These are phyloP conservation scores for Cystobasidium pallidum DNA, from an alignment of 1,284 basidiomycete genomes.

Conservation along the genomic window DNA sequence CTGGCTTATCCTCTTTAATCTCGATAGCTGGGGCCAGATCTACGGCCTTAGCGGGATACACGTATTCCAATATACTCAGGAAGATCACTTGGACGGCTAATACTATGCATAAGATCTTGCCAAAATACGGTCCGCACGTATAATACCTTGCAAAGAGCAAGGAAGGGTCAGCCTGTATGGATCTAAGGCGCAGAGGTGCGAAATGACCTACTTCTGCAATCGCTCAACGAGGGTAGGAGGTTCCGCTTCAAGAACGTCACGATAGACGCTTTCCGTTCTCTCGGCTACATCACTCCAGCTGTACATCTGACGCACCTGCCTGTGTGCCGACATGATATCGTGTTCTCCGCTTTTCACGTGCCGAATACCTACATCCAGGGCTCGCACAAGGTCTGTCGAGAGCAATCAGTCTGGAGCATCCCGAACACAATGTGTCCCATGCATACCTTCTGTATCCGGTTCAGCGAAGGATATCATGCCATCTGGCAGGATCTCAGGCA, in stretches of 20 bases:
- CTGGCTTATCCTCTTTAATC: background rate
- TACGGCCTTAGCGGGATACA: slow-evolving; percentile 55
- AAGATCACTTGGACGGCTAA: slow-evolving; percentile 59
- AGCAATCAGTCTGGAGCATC: background rate
- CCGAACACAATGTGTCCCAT: background rate
- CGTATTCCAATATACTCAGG: slow-evolving; percentile 55
- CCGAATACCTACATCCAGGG: slow-evolving; percentile 76
- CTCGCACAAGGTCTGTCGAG: slow-evolving; percentile 75
- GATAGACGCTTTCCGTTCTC: slow-evolving; percentile 83
- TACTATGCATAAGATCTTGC: slow-evolving; percentile 59
- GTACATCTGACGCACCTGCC: slow-evolving; percentile 79
- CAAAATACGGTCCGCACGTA: slow-evolving; percentile 58
- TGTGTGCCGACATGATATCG: slow-evolving; percentile 76
- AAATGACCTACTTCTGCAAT: slow-evolving; percentile 65
- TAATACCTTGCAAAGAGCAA: slow-evolving; percentile 54
- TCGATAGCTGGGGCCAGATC: slow-evolving; percentile 54
- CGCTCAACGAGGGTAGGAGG: slow-evolving; percentile 71
- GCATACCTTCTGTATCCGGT: slow-evolving; percentile 76
- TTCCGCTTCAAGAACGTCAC: slow-evolving; percentile 65
- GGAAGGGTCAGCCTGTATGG: too few species aligned
- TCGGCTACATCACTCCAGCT: slow-evolving; percentile 79
- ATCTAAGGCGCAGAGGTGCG: too few species aligned
- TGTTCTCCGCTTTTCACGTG: slow-evolving; percentile 72
- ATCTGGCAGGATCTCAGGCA: slow-evolving; percentile 89
- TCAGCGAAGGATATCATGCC: slow-evolving; percentile 93